These are phyloP conservation scores for Aspergillus funiculosus DNA, from an alignment of 495 filamentous ascomycete species.

Conservation along the genomic window DNA sequence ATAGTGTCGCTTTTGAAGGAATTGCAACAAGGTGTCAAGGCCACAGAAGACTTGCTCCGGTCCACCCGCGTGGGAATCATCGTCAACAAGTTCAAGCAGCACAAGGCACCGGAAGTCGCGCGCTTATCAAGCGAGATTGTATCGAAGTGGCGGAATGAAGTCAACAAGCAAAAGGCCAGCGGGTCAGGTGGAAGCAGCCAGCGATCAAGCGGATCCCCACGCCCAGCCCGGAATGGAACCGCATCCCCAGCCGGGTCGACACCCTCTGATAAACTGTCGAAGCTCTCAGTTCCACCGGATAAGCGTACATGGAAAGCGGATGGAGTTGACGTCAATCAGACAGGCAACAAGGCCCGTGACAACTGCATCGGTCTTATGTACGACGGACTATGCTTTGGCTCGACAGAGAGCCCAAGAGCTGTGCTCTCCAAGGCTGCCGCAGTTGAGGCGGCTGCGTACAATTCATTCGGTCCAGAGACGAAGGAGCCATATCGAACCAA, in stretches of 20 bases:
- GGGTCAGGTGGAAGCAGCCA: constrained; percentile 42
- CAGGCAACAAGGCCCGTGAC: constrained; percentile 65
- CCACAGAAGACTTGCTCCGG: constrained; percentile 80
- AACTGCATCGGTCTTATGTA: constrained; percentile 87
- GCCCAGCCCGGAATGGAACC: constrained; percentile 39
- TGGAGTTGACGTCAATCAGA: constrained; percentile 63
- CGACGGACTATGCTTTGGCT: constrained; percentile 52
- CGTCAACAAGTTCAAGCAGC: constrained; percentile 73
- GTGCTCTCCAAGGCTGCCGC: constrained; percentile 63
- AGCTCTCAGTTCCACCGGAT: constrained; percentile 66
- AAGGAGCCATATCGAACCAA: constrained; percentile 71
- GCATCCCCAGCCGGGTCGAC: constrained; percentile 35
- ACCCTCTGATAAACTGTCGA: constrained; percentile 43
- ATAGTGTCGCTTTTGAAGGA: constrained; percentile 67
- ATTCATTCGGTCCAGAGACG: constrained; percentile 57
- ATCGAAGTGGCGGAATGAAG: constrained; percentile 75
- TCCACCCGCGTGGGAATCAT: constrained; percentile 87
- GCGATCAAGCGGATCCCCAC: constrained; percentile 37
- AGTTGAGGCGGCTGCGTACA: constrained; percentile 68
- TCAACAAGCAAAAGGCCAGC: constrained; percentile 62
- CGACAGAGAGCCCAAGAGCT: constrained; percentile 41
- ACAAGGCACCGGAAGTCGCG: constrained; percentile 70
- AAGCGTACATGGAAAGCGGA: constrained; percentile 78
- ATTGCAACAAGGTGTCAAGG: constrained; percentile 67
- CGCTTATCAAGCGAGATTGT: constrained; percentile 74